Evolutionary conservation across 1,139 yeast species (phyloP), one percentile per base, ranked within the genome.

Genomic region (Diutina catenulata): DNA sequence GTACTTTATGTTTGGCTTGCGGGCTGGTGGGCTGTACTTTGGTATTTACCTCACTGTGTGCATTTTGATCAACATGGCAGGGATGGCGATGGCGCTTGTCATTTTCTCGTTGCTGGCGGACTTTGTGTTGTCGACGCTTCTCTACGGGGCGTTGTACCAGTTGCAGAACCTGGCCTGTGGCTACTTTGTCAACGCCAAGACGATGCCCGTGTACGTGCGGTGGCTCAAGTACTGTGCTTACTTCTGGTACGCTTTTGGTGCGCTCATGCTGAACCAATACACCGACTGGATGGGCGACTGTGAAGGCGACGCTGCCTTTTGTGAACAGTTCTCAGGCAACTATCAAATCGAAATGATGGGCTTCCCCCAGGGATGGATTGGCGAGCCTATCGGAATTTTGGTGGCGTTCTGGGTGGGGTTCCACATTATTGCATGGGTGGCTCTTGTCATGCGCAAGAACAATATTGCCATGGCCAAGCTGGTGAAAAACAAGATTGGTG

Each of bases 391-490:
- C 15, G 70, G 78, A 23, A 74, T 76, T 5, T 56, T 76, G 36
- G 52, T 79, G 3, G 77, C 74, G 3, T 80, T 81, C 76, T 59
- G 68, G 5, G 43, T 79, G 16, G 80, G 76, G 0, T 74, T 74
- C 44, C 70, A 72, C 43, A 3, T 68, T 0, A 45, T 68, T 5
- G 70, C 86, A 1, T 68, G 64, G 5, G 15, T 70, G 1, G 58
- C 71, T 1, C 55, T 80, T 22, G 55, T 60, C 24, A 54, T 64
- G 40, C 61, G 68, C 38, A 71, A 69, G 28, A 71, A 72, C 22
- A 80, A 78, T 43, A 64, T 80, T 7, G 52, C 69, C 1, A 63
- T 77, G 52, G 74, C 76, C 2, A 64, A 64, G 40, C 62, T 64
- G 20, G 62, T 54, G 41, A 52, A 51, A 38, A 62, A 60, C 43